Conservation (phyloP, 257 asterid genomes). For the Scutellaria barbata region DNA sequence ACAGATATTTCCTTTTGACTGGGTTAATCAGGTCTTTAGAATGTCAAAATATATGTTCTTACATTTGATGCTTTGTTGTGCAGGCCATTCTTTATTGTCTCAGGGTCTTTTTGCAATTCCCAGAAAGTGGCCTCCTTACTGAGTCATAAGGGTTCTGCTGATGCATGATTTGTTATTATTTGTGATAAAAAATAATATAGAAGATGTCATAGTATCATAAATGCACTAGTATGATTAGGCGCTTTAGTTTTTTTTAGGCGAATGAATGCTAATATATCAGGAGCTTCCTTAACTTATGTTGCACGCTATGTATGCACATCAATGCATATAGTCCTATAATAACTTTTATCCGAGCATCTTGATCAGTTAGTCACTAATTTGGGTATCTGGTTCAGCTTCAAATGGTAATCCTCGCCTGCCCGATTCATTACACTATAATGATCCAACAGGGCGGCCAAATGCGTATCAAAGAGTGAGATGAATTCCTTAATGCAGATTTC, state of each 20-base stretch:
- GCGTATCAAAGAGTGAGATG: slow-evolving; percentile 91
- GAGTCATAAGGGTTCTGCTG: slow-evolving; percentile 21
- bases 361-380: slow-evolving; percentile 37
- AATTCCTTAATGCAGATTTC: slow-evolving; percentile 35
- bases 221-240: slow-evolving; percentile 16
- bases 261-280: neutral
- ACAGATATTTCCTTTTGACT: neutral
- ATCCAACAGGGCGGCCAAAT: slow-evolving; percentile 88
- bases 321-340: slow-evolving; percentile 12
- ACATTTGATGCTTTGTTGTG: slow-evolving; percentile 18
- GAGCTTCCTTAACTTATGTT: neutral
- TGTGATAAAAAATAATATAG: slow-evolving; percentile 15
- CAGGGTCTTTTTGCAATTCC: slow-evolving; percentile 1
- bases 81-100: slow-evolving; percentile 11
- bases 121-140: slow-evolving; percentile 6
- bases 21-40: slow-evolving; percentile 25
- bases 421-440: slow-evolving; percentile 95
- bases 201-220: slow-evolving; percentile 11
- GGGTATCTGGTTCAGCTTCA: slow-evolving; percentile 71
- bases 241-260: neutral
- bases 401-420: slow-evolving; percentile 98
- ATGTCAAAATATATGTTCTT: slow-evolving; percentile 21
- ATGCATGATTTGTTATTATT: slow-evolving; percentile 15
- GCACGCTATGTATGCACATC: neutral
- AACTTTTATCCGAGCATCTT: slow-evolving; percentile 18